Conservation (phyloP, 257 asterid genomes). For the Plantago ovata region DNA sequence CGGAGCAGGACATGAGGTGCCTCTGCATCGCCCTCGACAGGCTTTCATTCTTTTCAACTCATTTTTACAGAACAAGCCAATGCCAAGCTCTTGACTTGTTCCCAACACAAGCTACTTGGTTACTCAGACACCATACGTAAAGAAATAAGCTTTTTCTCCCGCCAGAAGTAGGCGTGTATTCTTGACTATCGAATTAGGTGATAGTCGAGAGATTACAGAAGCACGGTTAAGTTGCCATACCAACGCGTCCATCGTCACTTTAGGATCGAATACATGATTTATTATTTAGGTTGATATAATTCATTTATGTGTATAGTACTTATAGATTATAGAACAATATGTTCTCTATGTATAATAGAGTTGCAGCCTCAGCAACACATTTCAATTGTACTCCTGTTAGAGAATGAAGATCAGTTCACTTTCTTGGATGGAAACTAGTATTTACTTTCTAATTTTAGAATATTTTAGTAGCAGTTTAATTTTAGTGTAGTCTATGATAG, state of each 20-base stretch:
- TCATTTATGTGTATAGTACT: conserved; percentile 21
- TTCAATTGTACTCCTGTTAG: conserved; percentile 8
- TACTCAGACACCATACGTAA: not conserved
- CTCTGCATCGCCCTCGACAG: conserved; percentile 93
- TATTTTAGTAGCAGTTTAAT: no score
- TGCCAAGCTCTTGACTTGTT: conserved; percentile 42
- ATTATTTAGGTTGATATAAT: conserved; percentile 6
- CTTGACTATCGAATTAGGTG: not conserved
- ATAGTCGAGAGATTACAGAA: conserved; percentile 4
- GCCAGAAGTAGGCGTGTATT: not conserved
- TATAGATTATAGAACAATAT: conserved; percentile 13
- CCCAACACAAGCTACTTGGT: conserved; percentile 1
- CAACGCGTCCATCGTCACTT: not conserved
- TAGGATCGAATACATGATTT: not conserved
- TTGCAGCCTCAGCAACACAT: conserved; percentile 26
- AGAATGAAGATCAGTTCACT: conserved; percentile 7
- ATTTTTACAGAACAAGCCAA: conserved; percentile 67
- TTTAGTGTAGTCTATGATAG: no score
- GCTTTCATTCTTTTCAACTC: conserved; percentile 74
- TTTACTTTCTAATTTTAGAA: no score
- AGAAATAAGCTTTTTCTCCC: conserved; percentile 7
- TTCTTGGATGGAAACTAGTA: not conserved
- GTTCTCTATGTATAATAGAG: conserved; percentile 6
- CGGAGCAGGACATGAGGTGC: conserved; percentile 99
- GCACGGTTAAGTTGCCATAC: not conserved